phyloP scores from a whole-genome alignment of 768 basidiomycete species.

The Mycena latifolia region DNA sequence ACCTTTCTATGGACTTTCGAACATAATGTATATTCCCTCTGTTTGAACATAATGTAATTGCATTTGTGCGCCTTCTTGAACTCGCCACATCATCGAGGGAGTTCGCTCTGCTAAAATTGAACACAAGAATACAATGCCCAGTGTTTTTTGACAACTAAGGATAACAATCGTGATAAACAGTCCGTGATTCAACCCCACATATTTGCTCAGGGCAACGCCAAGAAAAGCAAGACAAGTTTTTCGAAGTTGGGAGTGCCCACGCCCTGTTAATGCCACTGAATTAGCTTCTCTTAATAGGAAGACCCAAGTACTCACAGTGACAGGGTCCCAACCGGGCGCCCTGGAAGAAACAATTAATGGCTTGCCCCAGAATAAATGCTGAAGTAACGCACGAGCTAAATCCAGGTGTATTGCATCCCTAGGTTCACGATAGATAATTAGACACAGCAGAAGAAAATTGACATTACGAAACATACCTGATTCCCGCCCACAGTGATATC shows the following conservation, averaged over 20 bases:
- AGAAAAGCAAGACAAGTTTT: slow-evolving; percentile 47
- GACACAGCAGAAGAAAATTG: no score
- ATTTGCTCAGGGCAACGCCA: slow-evolving; percentile 51
- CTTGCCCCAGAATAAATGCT: neutral
- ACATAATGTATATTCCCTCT: no score
- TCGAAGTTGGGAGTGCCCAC: slow-evolving; percentile 53
- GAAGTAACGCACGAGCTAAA: slow-evolving; percentile 47
- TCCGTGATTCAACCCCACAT: no score
- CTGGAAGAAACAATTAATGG: slow-evolving; percentile 36
- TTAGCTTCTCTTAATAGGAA: neutral
- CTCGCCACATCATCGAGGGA: no score
- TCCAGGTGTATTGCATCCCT: slow-evolving; percentile 42
- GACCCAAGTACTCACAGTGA: slow-evolving; percentile 50
- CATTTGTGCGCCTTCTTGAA: no score
- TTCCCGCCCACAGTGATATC: slow-evolving; percentile 57
- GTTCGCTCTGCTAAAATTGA: no score
- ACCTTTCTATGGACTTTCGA: no score
- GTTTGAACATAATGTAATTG: no score
- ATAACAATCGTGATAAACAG: no score
- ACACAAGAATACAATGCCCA: no score
- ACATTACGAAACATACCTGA: slow-evolving; percentile 27
- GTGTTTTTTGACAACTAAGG: no score
- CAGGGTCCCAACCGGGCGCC: slow-evolving; percentile 57
- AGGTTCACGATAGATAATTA: neutral
- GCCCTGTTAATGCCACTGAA: slow-evolving; percentile 36